Percentiles rank a stretch among this genome's conserved stretches.
Conservation (phyloP, 495 filamentous ascomycete species). For the Penicillium herquei region DNA sequence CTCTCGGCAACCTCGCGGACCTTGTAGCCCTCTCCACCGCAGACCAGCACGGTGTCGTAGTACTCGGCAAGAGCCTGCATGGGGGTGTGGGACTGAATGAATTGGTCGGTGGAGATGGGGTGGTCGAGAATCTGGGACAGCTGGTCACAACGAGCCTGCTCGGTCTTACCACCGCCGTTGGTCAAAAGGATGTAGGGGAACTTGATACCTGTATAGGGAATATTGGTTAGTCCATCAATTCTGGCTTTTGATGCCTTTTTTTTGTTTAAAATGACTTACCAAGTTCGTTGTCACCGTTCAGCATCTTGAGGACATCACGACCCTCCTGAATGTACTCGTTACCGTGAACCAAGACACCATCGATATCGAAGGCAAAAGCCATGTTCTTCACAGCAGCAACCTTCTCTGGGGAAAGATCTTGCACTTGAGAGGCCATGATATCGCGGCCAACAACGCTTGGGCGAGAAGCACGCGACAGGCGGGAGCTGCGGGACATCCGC, state of each 20-base stretch:
- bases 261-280: slow-evolving; percentile 23
- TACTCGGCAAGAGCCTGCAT: slow-evolving; percentile 84
- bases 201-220: slow-evolving; percentile 52
- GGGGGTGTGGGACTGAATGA: slow-evolving; percentile 92
- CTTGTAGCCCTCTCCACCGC: slow-evolving; percentile 87
- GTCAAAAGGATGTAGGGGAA: slow-evolving; percentile 91
- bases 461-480: slow-evolving; percentile 42
- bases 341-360: slow-evolving; percentile 82
- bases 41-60: slow-evolving; percentile 82
- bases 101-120: slow-evolving; percentile 75
- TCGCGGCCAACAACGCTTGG: slow-evolving; percentile 53
- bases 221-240: background rate
- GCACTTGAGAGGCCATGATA: slow-evolving; percentile 68
- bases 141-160: slow-evolving; percentile 77
- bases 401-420: slow-evolving; percentile 67
- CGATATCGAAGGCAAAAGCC: slow-evolving; percentile 90
- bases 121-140: slow-evolving; percentile 72
- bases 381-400: slow-evolving; percentile 64
- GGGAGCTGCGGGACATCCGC: slow-evolving; percentile 61
- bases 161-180: slow-evolving; percentile 89
- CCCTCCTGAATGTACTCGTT: slow-evolving; percentile 78
- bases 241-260: background rate
- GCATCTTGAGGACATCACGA: slow-evolving; percentile 73
- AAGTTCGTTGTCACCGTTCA: slow-evolving; percentile 84
- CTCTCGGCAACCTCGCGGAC: slow-evolving; percentile 79